Evolutionary conservation across 164 flowering plant genomes (phyloP).

Genomic region (Macadamia tetraphylla): DNA sequence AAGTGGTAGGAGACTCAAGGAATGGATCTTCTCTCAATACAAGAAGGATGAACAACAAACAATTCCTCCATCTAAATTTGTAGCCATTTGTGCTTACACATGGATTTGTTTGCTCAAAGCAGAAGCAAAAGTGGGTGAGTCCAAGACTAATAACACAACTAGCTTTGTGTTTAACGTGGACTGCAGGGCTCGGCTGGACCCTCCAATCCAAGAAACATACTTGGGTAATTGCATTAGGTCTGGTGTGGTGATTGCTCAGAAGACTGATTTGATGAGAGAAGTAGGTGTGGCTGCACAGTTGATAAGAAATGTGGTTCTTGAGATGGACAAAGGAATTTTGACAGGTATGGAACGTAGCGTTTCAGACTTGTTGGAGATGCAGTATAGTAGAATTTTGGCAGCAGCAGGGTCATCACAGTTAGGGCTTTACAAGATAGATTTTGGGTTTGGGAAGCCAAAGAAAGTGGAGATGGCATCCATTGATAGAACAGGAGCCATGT

Average conservation of each 20-base stretch:
- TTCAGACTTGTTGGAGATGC: no score
- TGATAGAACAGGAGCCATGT: no score
- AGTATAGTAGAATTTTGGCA: no score
- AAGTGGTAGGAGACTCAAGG: constrained; percentile 9
- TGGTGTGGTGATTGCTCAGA: constrained; percentile 17
- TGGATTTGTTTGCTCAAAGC: constrained; percentile 39
- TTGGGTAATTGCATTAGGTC: constrained; percentile 44
- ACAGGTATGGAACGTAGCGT: no score
- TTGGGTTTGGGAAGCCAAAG: no score
- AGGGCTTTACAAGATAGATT: no score
- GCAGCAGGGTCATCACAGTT: no score
- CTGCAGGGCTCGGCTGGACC: constrained; percentile 21
- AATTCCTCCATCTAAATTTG: constrained; percentile 22
- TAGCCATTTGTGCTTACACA: constrained; percentile 23
- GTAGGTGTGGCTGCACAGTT: no score
- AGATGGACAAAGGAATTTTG: no score
- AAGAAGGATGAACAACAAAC: neutral
- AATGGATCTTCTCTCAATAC: neutral
- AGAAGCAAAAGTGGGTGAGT: neutral
- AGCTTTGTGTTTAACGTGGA: constrained; percentile 15
- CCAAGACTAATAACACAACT: neutral
- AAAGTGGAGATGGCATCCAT: no score
- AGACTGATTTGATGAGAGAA: neutral
- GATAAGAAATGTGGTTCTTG: no score
- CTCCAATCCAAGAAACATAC: constrained; percentile 31